A percentile compares a stretch with the other conserved stretches of the same genome.
These are phyloP conservation scores for Fusarium subglutinans DNA, from an alignment of 2,329 filamentous ascomycete species.

Conservation along the genomic window DNA sequence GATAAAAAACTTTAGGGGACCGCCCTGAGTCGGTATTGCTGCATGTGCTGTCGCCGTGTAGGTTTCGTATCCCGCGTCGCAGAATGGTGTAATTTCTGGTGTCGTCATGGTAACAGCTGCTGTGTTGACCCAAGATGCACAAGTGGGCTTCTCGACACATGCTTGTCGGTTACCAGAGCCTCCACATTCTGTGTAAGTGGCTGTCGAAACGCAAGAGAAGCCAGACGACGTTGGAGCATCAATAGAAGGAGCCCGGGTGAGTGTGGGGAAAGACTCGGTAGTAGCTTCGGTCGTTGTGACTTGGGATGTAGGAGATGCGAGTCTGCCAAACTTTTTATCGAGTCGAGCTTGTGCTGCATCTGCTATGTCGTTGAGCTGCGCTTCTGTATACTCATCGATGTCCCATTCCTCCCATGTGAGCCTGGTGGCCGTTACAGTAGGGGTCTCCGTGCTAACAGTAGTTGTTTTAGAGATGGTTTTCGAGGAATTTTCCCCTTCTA, in stretches of 20 bases:
- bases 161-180: background rate
- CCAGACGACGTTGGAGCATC: background rate
- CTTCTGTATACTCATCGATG: background rate
- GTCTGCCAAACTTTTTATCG: background rate
- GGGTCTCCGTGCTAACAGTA: background rate
- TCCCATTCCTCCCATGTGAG: background rate
- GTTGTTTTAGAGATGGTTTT: background rate
- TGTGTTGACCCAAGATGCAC: background rate
- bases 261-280: background rate
- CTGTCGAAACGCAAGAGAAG: background rate
- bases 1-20: background rate
- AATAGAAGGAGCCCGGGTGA: background rate
- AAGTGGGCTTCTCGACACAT: background rate
- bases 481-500: background rate
- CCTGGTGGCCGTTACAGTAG: background rate
- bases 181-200: background rate
- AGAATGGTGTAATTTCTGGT: background rate
- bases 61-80: background rate
- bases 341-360: background rate
- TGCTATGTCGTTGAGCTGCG: background rate
- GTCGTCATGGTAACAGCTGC: background rate
- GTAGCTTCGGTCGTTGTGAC: fast-evolving
- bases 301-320: fast-evolving
- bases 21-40: background rate
- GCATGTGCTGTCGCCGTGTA: background rate